Percentiles rank a stretch among this genome's conserved stretches.
These are phyloP conservation scores for Patellaria atrata DNA, from an alignment of 495 filamentous ascomycete species.

Conservation along the genomic window DNA sequence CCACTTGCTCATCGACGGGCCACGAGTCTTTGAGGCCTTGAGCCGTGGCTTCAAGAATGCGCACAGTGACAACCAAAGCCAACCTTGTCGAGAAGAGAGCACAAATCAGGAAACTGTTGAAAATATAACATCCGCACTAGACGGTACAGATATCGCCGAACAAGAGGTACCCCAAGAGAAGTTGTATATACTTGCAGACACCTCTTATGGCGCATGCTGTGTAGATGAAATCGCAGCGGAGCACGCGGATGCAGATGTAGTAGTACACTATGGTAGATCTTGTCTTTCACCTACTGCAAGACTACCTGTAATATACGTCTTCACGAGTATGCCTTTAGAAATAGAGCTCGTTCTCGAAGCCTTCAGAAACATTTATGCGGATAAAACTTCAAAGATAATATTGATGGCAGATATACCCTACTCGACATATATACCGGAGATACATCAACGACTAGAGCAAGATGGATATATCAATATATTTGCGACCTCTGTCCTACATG, in stretches of 20 bases:
- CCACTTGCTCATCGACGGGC: conserved; percentile 72
- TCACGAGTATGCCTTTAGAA: conserved; percentile 56
- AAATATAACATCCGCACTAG: background rate
- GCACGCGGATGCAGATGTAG: conserved; percentile 77
- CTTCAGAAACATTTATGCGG: conserved; percentile 55
- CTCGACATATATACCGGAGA: conserved; percentile 45
- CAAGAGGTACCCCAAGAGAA: conserved; percentile 29
- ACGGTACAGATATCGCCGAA: conserved; percentile 3
- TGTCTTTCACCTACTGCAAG: conserved; percentile 84
- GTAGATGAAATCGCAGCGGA: conserved; percentile 96
- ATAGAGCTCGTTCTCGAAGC: conserved; percentile 39
- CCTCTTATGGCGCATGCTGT: conserved; percentile 92
- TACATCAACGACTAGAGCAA: conserved; percentile 36
- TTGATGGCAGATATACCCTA: conserved; percentile 87
- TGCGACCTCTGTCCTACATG: conserved; percentile 55
- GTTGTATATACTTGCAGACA: conserved; percentile 84
- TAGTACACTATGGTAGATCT: conserved; percentile 88
- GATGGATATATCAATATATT: conserved; percentile 58
- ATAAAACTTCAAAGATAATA: conserved; percentile 48
- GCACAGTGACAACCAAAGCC: conserved; percentile 1
- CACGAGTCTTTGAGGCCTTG: conserved; percentile 60
- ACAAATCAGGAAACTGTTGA: conserved; percentile 5
- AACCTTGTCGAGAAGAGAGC: conserved; percentile 1
- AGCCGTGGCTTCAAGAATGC: conserved; percentile 39
- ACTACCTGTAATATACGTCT: conserved; percentile 84